phyloP scores from a whole-genome alignment of 2,329 filamentous ascomycete genomes.

The Dothistroma septosporum region DNA sequence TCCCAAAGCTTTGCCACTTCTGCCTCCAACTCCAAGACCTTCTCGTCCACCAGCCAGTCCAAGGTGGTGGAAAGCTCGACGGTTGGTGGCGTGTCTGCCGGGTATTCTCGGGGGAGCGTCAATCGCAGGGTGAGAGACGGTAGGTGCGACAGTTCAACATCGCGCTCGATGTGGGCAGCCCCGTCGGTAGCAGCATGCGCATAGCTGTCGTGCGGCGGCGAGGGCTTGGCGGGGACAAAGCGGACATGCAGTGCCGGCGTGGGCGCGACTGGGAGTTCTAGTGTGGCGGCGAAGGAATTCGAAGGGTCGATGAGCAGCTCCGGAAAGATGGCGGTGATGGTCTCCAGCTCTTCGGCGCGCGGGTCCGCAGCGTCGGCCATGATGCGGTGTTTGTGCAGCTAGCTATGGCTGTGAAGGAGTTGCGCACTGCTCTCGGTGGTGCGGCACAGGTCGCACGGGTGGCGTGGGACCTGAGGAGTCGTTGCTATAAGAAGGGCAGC shows the following conservation, averaged over 20 bases:
- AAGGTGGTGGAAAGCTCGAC: conserved; percentile 48
- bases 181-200: conserved; percentile 12
- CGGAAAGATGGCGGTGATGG: conserved; percentile 59
- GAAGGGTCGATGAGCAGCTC: conserved; percentile 51
- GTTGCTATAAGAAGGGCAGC: conserved; percentile 25
- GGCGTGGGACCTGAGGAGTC: conserved; percentile 20
- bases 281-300: conserved; percentile 47
- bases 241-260: conserved; percentile 46
- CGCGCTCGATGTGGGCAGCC: conserved; percentile 29
- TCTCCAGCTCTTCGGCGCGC: conserved; percentile 55
- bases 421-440: neutral
- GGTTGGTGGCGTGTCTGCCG: conserved; percentile 48
- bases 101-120: conserved; percentile 54
- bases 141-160: conserved; percentile 52
- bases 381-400: neutral
- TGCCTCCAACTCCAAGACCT: conserved; percentile 43
- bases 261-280: conserved; percentile 56
- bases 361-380: conserved; percentile 47
- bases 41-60: conserved; percentile 50
- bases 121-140: conserved; percentile 54
- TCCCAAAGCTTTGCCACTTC: conserved; percentile 55
- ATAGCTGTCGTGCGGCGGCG: conserved; percentile 3
- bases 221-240: conserved; percentile 22
- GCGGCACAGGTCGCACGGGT: conserved; percentile 16
- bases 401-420: neutral